Evolutionary conservation across 2,329 filamentous ascomycete genomes (phyloP).

Genomic region (Coniochaeta ligniaria): DNA sequence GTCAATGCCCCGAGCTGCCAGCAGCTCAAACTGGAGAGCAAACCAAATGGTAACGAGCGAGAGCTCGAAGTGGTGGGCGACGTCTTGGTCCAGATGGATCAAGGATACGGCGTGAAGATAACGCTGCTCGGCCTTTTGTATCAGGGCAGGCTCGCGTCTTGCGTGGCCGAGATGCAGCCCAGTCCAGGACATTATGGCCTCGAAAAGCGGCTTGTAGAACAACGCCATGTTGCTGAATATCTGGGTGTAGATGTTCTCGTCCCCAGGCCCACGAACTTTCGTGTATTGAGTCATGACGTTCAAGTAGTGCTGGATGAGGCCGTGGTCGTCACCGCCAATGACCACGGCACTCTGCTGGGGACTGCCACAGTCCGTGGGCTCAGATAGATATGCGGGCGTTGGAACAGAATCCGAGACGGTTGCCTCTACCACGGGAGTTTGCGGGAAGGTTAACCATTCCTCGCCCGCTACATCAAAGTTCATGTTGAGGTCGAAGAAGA

Average conservation of each 20-base stretch:
- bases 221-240: slow-evolving; percentile 15
- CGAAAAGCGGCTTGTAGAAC: slow-evolving; percentile 11
- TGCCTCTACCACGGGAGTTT: slow-evolving; percentile 2
- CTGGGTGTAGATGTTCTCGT: slow-evolving; percentile 13
- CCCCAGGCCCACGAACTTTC: slow-evolving; percentile 11
- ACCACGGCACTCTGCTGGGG: slow-evolving; percentile 3
- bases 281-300: slow-evolving; percentile 13
- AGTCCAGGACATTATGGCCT: slow-evolving; percentile 12
- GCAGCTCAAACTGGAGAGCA: slow-evolving; percentile 12
- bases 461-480: slow-evolving; percentile 11
- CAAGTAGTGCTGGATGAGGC: slow-evolving; percentile 13
- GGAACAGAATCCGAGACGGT: no score
- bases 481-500: slow-evolving; percentile 14
- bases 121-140: no score
- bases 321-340: slow-evolving; percentile 9
- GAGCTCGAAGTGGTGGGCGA: slow-evolving; percentile 11
- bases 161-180: slow-evolving; percentile 1
- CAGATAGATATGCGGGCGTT: no score
- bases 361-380: no score
- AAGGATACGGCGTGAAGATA: slow-evolving; percentile 4
- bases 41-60: slow-evolving; percentile 15
- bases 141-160: no score
- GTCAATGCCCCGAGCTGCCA: slow-evolving; percentile 10
- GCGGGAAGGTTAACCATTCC: slow-evolving; percentile 9
- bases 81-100: slow-evolving; percentile 9